Conservation (phyloP, 2,329 filamentous ascomycete genomes). For the Arthrinium phaeospermum region DNA sequence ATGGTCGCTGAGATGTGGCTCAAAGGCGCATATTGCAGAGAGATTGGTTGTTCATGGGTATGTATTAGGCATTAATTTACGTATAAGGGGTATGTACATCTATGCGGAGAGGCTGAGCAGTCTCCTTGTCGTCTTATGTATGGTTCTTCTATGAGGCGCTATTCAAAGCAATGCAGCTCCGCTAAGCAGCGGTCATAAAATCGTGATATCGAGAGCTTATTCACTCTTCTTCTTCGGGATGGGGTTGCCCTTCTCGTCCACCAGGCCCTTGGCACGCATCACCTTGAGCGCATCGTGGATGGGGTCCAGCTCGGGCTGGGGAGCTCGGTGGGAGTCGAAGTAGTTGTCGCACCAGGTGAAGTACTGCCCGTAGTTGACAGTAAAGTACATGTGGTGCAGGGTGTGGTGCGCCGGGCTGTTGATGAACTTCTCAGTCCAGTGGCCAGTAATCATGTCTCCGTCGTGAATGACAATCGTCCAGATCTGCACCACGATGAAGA, state of each 20-base stretch:
- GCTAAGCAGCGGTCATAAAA: constrained; percentile 12
- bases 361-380: constrained; percentile 56
- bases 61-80: constrained; percentile 2
- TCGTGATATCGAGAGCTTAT: constrained; percentile 10
- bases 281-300: constrained; percentile 50
- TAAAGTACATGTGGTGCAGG: constrained; percentile 56
- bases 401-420: constrained; percentile 56
- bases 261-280: constrained; percentile 51
- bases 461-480: constrained; percentile 58
- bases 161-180: constrained; percentile 8
- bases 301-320: constrained; percentile 49
- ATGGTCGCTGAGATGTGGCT: not conserved
- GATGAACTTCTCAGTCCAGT: constrained; percentile 53
- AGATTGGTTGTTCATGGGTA: not conserved
- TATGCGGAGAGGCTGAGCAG: not conserved
- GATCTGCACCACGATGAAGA: constrained; percentile 52
- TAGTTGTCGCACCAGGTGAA: constrained; percentile 54
- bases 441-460: constrained; percentile 54
- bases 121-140: not conserved
- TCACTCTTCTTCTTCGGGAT: constrained; percentile 24
- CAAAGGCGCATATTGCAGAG: not conserved
- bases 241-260: constrained; percentile 49
- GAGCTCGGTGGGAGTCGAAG: constrained; percentile 51
- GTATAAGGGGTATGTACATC: constrained; percentile 4
- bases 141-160: constrained; percentile 11